These are phyloP conservation scores for Cucurbita pepo DNA, from an alignment of 306 rosid genomes.

Conservation along the genomic window DNA sequence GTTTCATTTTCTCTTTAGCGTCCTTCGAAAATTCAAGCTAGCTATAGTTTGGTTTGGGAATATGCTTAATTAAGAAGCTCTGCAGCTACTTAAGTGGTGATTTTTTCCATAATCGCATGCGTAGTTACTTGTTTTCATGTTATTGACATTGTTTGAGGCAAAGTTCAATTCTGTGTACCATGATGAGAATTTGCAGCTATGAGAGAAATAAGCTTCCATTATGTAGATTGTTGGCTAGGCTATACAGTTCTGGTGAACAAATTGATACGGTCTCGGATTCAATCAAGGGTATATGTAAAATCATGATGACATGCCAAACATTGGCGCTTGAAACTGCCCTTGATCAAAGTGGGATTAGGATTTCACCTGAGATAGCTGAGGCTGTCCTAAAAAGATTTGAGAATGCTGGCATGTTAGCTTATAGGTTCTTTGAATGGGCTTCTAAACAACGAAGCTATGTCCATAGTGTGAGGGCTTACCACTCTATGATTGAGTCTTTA, in stretches of 20 bases:
- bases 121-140: background rate
- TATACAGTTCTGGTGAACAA: constrained; percentile 20
- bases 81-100: background rate
- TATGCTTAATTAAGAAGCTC: background rate
- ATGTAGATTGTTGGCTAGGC: constrained; percentile 14
- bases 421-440: constrained; percentile 76
- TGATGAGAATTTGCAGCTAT: background rate
- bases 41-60: background rate
- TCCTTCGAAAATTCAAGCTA: background rate
- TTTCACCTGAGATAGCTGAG: constrained; percentile 52
- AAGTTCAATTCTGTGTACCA: background rate
- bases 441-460: constrained; percentile 35
- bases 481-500: constrained; percentile 57
- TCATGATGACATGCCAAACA: constrained; percentile 39
- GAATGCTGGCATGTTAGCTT: constrained; percentile 72
- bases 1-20: no score
- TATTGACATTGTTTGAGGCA: background rate
- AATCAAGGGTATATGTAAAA: constrained; percentile 31
- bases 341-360: constrained; percentile 50
- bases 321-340: constrained; percentile 58
- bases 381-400: constrained; percentile 49
- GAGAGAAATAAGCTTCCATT: background rate
- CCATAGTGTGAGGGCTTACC: constrained; percentile 57
- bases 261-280: constrained; percentile 27
- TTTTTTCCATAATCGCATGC: background rate